These are phyloP conservation scores for Nannochloropsis oceanica DNA, from an alignment of 108 stramenopile genomes.

Conservation along the genomic window DNA sequence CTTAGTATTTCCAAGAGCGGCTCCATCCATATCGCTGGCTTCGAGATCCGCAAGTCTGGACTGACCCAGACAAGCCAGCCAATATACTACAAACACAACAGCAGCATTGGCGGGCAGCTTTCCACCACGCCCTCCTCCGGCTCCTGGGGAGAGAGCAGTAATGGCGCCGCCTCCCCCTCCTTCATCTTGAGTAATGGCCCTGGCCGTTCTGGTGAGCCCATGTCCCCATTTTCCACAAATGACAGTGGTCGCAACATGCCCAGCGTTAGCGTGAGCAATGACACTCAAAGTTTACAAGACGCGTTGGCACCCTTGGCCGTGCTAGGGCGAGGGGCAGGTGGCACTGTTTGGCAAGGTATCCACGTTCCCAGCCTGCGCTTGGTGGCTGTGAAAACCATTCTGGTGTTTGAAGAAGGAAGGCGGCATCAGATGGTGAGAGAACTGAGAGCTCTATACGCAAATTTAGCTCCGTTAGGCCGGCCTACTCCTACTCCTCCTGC, in stretches of 20 bases:
- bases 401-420: conserved; percentile 40
- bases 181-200: background rate
- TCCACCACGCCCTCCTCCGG: background rate
- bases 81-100: background rate
- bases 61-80: background rate
- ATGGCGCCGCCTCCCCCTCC: background rate
- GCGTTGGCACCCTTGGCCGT: conserved; percentile 9
- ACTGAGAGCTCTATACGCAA: conserved; percentile 39
- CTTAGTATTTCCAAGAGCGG: background rate
- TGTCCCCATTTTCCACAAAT: background rate
- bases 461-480: background rate
- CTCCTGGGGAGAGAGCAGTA: background rate
- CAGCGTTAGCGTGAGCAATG: background rate
- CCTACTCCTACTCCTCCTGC: background rate
- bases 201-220: too few relatives aligned
- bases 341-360: conserved; percentile 42
- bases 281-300: background rate
- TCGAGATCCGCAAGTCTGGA: background rate
- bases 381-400: conserved; percentile 48
- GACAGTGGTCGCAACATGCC: background rate
- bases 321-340: conserved; percentile 47
- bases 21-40: background rate
- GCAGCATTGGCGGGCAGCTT: background rate
- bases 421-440: conserved; percentile 41
- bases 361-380: conserved; percentile 45